Conservation (phyloP, 305 asterid genomes). For the Fraxinus dipetala region DNA sequence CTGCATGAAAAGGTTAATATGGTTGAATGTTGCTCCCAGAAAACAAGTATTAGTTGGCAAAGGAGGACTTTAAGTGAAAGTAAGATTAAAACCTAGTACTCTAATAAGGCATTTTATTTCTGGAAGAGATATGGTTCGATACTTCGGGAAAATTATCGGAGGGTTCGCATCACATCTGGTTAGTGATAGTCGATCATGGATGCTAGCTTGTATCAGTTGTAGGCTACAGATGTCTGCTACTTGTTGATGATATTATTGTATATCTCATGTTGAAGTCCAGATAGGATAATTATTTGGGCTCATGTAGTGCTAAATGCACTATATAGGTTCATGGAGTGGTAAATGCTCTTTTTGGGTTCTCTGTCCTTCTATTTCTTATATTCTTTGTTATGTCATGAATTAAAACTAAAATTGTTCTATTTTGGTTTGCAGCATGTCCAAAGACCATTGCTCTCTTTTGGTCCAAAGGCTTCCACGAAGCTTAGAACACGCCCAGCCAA, state of each 20-base stretch:
- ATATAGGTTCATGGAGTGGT: not conserved
- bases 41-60: conserved; percentile 8
- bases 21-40: not conserved
- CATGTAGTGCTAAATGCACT: conserved; percentile 10
- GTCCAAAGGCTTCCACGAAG: conserved; percentile 85
- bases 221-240: not conserved
- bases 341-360: conserved; percentile 14
- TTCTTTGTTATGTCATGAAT: conserved; percentile 9
- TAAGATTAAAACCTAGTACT: not conserved
- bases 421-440: conserved; percentile 78
- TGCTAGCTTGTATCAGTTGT: not conserved
- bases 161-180: not conserved
- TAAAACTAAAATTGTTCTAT: conserved; percentile 16
- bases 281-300: conserved; percentile 4
- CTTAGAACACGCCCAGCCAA: conserved; percentile 70
- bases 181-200: not conserved
- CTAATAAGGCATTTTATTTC: not conserved
- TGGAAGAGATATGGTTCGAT: not conserved
- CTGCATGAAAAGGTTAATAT: not conserved
- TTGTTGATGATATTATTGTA: not conserved
- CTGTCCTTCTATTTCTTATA: not conserved
- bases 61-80: not conserved
- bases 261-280: not conserved
- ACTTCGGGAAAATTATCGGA: not conserved
- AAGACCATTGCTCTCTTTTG: conserved; percentile 85